phyloP scores from a whole-genome alignment of 371 early-diverging fungal genomes.

The Mortierella sp. region DNA sequence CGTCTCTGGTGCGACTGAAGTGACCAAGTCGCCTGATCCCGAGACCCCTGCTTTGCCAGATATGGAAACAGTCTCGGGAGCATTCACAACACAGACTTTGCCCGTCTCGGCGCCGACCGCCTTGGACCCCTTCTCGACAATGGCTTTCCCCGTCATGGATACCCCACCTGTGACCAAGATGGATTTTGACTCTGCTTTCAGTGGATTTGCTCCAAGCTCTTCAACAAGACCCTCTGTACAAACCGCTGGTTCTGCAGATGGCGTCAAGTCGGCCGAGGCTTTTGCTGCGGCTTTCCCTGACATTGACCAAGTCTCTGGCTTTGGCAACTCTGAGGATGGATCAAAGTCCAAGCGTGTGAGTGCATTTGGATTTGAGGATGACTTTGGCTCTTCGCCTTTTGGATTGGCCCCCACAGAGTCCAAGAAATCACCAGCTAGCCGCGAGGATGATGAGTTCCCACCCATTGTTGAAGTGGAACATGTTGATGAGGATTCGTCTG shows the following conservation, averaged over 20 bases:
- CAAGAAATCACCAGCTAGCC: constrained; percentile 11
- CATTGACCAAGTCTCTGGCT: constrained; percentile 22
- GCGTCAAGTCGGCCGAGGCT: constrained; percentile 38
- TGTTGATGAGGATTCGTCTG: constrained; percentile 39
- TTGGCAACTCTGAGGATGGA: constrained; percentile 1
- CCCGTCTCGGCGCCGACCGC: constrained; percentile 21
- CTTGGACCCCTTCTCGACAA: constrained; percentile 35
- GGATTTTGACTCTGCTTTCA: constrained; percentile 50
- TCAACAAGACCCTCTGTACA: constrained; percentile 11
- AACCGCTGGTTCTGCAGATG: constrained; percentile 2
- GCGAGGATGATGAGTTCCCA: constrained; percentile 50
- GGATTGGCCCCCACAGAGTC: neutral
- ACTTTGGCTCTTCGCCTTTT: constrained; percentile 30
- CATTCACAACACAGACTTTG: constrained; percentile 13
- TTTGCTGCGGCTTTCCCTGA: constrained; percentile 51
- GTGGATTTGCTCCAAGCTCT: constrained; percentile 14
- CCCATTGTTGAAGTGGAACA: constrained; percentile 44
- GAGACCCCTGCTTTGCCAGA: constrained; percentile 10
- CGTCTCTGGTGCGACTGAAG: constrained; percentile 8
- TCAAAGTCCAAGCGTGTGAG: constrained; percentile 39
- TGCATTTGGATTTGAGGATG: constrained; percentile 52
- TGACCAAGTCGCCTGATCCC: constrained; percentile 31
- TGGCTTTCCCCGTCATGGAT: constrained; percentile 50
- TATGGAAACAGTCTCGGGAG: constrained; percentile 1
- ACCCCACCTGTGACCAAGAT: constrained; percentile 47